phyloP scores from a whole-genome alignment of 2,329 filamentous ascomycete species.

The Simplicillium aogashimaense region DNA sequence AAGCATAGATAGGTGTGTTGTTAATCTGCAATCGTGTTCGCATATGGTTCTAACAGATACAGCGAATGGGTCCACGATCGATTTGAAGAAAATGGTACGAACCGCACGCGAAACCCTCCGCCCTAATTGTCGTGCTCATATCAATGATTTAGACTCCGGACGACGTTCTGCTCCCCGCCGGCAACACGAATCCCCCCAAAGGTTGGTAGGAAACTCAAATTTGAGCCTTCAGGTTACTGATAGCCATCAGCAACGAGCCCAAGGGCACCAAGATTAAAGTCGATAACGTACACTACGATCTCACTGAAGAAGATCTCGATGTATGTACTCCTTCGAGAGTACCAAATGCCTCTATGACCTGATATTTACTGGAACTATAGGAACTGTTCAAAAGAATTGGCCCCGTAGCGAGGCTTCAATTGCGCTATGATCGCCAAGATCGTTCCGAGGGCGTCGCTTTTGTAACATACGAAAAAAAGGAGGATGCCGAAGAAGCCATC shows the following conservation, averaged over 20 bases:
- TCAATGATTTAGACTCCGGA: constrained; percentile 22
- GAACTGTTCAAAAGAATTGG: constrained; percentile 75
- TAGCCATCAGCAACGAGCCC: constrained; percentile 30
- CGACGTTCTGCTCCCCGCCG: constrained; percentile 30
- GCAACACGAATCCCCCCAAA: constrained; percentile 32
- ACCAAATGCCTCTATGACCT: neutral
- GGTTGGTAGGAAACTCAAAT: constrained; percentile 14
- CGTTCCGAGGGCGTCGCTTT: constrained; percentile 79
- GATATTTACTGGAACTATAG: constrained; percentile 32
- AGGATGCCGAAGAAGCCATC: constrained; percentile 67
- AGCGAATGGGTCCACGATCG: constrained; percentile 94
- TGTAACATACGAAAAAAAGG: constrained; percentile 64
- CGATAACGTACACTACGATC: constrained; percentile 86
- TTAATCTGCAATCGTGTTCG: neutral
- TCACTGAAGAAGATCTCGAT: constrained; percentile 74
- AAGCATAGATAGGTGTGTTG: constrained; percentile 59
- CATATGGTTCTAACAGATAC: constrained; percentile 12
- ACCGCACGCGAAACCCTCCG: constrained; percentile 4
- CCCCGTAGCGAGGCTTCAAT: constrained; percentile 54
- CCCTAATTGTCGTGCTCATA: constrained; percentile 11
- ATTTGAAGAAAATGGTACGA: constrained; percentile 63
- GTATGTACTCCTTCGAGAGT: constrained; percentile 31
- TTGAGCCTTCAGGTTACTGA: constrained; percentile 8
- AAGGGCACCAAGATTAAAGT: constrained; percentile 66
- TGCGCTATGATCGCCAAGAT: constrained; percentile 80